Conservation (phyloP, 2,329 filamentous ascomycete genomes). For the Chaetomiaceae sp. region DNA sequence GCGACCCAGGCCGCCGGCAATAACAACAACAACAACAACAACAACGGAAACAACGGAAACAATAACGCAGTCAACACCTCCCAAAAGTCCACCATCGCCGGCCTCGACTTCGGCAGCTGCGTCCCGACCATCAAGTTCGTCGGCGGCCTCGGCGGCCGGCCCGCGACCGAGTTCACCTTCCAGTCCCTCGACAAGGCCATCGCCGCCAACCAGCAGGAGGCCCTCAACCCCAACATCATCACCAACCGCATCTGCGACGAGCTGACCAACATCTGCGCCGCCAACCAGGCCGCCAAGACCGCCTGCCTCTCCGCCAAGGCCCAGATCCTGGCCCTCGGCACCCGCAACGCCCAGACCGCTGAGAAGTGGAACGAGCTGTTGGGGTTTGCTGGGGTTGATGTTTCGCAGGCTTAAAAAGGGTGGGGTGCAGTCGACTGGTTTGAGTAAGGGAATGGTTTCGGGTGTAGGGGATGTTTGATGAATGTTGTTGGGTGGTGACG, state of each 20-base stretch:
- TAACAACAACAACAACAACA: slow-evolving; percentile 5
- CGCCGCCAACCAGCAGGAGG: slow-evolving; percentile 59
- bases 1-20: slow-evolving; percentile 16
- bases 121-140: slow-evolving; percentile 56
- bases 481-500: not conserved
- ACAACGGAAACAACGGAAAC: slow-evolving; percentile 16
- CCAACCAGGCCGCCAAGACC: slow-evolving; percentile 54
- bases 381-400: slow-evolving; percentile 36
- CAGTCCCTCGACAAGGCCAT: slow-evolving; percentile 59
- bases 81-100: slow-evolving; percentile 31
- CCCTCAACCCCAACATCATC: slow-evolving; percentile 69
- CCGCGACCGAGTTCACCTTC: slow-evolving; percentile 60
- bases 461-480: not conserved
- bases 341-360: slow-evolving; percentile 35
- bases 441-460: not conserved
- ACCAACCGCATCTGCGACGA: slow-evolving; percentile 68
- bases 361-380: slow-evolving; percentile 39
- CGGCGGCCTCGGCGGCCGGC: slow-evolving; percentile 52
- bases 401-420: slow-evolving; percentile 12
- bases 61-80: slow-evolving; percentile 14
- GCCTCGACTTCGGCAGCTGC: slow-evolving; percentile 50
- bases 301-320: slow-evolving; percentile 50
- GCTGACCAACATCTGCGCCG: slow-evolving; percentile 60
- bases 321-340: slow-evolving; percentile 29
- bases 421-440: not conserved